Base-by-base conservation (phyloP, 2,329 filamentous ascomycete genomes). In the Acrocalymma vagum region DNA sequence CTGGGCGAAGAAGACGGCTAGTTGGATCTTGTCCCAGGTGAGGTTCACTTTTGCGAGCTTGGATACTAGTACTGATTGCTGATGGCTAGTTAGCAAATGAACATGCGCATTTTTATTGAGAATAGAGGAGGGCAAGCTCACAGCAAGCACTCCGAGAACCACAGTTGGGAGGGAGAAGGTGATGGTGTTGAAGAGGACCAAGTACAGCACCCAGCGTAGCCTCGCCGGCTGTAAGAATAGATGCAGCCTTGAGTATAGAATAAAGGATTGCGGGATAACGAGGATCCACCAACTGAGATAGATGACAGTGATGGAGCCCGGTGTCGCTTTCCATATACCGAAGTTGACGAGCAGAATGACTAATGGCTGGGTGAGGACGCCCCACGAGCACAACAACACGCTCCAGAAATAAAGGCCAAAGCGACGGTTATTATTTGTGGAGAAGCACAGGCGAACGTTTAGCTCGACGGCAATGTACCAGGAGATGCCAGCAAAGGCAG, bases 211-310 rank as follows among this genome's bases (percentile, higher is more conserved):
- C 2, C 71, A 65, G 4, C 69, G 45, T 3, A 33, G 48, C 44
- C 40, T 63, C 54, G 17, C 28, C 8, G 70, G 64, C 8, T 48
- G 41, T 4, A 83, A 58, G 5, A 86, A 73, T 1, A 86, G 69
- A 53, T 84, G 80, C 1, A 85, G 72, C 4, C 83, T 73, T 2
- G 81, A 84, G 65, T 82, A 86, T 1, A 86, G 67, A 1, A 85
- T 81, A 9, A 84, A 42, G 0, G 77, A 76, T 56, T 84, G 80
- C 1, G 81, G 80, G 0, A 81, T 82, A 0, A 85, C 78, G 75
- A 82, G 83, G 3, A 66, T 55, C 58, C 77, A 78, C 78, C 82
- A 79, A 5, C 78, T 79, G 2, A 84, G 41, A n/a, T 71, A 72
- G 42, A 84, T 54, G 39, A 71, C 62, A 29, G 73, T 70, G 26